Evolutionary conservation across 1,284 basidiomycete genomes (phyloP), one percentile per base, ranked within the genome.

Genomic region (Volvariella volvacea): DNA sequence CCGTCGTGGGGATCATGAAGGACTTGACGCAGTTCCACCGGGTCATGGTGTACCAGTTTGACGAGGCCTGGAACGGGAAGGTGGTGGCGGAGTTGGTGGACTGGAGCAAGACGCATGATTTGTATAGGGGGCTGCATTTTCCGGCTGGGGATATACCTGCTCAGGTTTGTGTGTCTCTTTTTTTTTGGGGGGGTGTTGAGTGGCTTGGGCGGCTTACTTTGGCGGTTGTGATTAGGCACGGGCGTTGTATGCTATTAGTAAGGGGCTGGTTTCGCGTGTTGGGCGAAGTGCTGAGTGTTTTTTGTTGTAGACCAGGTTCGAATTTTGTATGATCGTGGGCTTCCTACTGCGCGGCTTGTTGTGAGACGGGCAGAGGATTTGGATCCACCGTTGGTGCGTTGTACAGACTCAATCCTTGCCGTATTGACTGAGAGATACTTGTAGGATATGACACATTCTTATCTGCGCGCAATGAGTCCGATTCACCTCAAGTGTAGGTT

Each of bases 31-130:
- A 85, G 57, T 91, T 91, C 58, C 87, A 91, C 58, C 76, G 90
- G 7, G 87, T 92, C n/a, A 68, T 94, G 61, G 73, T 92, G n/a
- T 93, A 93, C 58, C 88, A 91, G 62, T 87, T 87, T 55, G 83
- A 87, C 59, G 82, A 86, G 52, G 50, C 60, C 15, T 83, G 80
- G 79, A 83, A 83, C 56, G 81, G 82, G 12, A 80, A 89, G 57
- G 87, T 90, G 37, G 85, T 92, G 0, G 80, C 88, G 9, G 90
- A 93, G 63, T 67, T 92, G 10, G 82, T 92, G 16, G 89, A 93
- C 57, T 90, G 85, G 86, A 78, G 72, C 45, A 76, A 80, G 57
- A 87, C 88, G 4, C 81, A 82, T 52, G 88, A 92, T 59, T 64
- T 93, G 32, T 93, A 82, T 61, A 78, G 76, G 51, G 86, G 86